These are phyloP conservation scores for Lyophyllum decastes DNA, from an alignment of 768 basidiomycete genomes.

Conservation along the genomic window DNA sequence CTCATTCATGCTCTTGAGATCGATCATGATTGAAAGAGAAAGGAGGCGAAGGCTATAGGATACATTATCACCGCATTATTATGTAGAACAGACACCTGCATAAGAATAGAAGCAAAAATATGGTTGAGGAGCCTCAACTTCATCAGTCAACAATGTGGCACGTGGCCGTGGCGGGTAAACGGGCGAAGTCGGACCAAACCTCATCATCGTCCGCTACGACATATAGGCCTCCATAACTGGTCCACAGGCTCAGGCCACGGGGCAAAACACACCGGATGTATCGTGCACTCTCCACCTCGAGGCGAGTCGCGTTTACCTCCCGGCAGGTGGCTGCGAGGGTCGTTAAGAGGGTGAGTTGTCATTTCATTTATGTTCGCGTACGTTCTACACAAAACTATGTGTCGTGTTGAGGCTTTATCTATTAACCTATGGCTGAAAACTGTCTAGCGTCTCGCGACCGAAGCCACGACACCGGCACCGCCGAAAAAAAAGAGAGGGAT, in stretches of 20 bases:
- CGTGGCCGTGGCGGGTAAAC: slow-evolving; percentile 17
- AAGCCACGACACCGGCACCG: slow-evolving; percentile 33
- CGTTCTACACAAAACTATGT: neutral
- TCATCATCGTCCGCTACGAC: slow-evolving; percentile 16
- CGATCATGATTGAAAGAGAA: neutral
- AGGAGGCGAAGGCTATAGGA: neutral
- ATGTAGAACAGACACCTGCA: neutral
- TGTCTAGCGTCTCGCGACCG: slow-evolving; percentile 65
- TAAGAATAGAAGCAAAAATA: no score
- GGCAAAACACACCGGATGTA: slow-evolving; percentile 42
- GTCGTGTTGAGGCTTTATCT: neutral
- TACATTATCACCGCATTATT: neutral
- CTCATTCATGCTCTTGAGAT: neutral
- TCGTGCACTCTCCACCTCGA: slow-evolving; percentile 59
- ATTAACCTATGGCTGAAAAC: slow-evolving; percentile 4
- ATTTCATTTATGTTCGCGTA: neutral
- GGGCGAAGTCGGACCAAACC: slow-evolving; percentile 41
- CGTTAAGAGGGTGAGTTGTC: slow-evolving; percentile 56
- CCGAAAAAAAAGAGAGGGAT: slow-evolving; percentile 57
- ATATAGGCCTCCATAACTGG: slow-evolving; percentile 6
- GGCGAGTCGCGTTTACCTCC: slow-evolving; percentile 47
- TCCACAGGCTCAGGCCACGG: slow-evolving; percentile 15
- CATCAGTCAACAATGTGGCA: slow-evolving; percentile 3
- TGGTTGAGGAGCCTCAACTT: neutral
- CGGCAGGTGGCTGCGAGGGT: slow-evolving; percentile 52